Base-by-base conservation (phyloP, 2,329 filamentous ascomycete genomes). In the Fusarium oligoseptatum region DNA sequence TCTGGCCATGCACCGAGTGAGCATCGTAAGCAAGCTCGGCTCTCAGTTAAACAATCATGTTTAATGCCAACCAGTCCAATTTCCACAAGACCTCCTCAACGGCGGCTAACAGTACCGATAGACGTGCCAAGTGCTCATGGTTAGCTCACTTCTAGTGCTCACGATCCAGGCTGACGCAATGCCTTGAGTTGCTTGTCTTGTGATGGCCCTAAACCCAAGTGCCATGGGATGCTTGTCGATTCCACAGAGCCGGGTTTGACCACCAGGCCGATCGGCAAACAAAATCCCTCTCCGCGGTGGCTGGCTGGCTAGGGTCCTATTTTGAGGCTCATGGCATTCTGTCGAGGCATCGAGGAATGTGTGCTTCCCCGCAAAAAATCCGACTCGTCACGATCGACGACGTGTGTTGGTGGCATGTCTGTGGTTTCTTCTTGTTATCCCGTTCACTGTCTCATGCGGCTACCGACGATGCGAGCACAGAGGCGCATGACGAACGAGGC, bases 121-220 rank as follows among this genome's bases (percentile, higher is more conserved):
- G 43, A 57, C 52, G 37, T 64, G 48, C 62, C 66, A 77, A 77
- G 72, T 68, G 72, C 74, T 72, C 77, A 72, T 67, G 56, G 14
- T 15, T 27, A 50, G 45, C 45, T 50, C 45, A 50, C 14, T 24
- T 14, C 27, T 78, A 77, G 72, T 68, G 72, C 74, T 73, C 77
- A 72, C 68, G 56, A 75, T 72, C 68, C 70, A 41, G 73, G 76
- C 72, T 78, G 75, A 78, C 74, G 75, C 75, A 71, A 79, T 71
- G 24, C 62, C 45, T 64, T 64, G 71, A 75, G 67, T 63, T 77
- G 60, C 74, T 79, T 67, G 63, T 79, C 69, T 74, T 58, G 70
- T 66, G 48, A 77, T 78, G 68, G 76, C 66, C 64, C 65, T 72
- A 70, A 79, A 70, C 64, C 68, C 58, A 76, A 74, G 73, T 68